Evolutionary conservation across 257 asterid genomes (phyloP).

Genomic region (Solanum megistacrolobum): DNA sequence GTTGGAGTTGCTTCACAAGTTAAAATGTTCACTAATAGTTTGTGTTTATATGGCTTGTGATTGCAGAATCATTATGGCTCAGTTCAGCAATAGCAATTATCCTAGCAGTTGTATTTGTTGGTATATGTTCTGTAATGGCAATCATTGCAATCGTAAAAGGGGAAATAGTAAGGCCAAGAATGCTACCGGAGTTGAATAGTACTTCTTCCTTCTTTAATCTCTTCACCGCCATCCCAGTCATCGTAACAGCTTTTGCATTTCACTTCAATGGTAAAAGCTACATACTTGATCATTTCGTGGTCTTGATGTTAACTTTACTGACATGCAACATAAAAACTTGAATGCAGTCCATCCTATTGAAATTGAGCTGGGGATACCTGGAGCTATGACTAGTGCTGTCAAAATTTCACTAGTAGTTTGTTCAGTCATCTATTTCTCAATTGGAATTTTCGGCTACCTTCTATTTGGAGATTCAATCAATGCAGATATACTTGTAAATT

Average conservation of each 20-base stretch:
- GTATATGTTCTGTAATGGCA: conserved; percentile 73
- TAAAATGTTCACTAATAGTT: background rate
- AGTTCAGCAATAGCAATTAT: conserved; percentile 42
- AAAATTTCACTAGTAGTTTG: conserved; percentile 62
- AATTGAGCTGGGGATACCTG: conserved; percentile 68
- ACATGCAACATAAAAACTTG: background rate
- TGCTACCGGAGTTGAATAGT: background rate
- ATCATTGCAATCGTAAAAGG: conserved; percentile 8
- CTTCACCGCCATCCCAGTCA: conserved; percentile 40
- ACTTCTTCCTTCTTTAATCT: background rate
- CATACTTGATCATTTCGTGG: background rate
- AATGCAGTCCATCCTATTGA: conserved; percentile 84
- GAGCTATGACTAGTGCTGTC: conserved; percentile 61
- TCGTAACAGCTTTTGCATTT: conserved; percentile 33
- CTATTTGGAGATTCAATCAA: conserved; percentile 79
- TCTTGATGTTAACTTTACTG: background rate
- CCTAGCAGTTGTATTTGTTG: conserved; percentile 65
- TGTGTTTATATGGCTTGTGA: background rate
- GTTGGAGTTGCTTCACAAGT: background rate
- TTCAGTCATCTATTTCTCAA: conserved; percentile 51
- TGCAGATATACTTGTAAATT: conserved; percentile 88
- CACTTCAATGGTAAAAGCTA: background rate
- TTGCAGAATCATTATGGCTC: conserved; percentile 74
- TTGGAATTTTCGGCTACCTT: conserved; percentile 90
- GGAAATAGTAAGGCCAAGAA: background rate